Evolutionary conservation across 768 basidiomycete species (phyloP), one percentile per base, ranked within the genome.

Genomic region (Mycena venus): DNA sequence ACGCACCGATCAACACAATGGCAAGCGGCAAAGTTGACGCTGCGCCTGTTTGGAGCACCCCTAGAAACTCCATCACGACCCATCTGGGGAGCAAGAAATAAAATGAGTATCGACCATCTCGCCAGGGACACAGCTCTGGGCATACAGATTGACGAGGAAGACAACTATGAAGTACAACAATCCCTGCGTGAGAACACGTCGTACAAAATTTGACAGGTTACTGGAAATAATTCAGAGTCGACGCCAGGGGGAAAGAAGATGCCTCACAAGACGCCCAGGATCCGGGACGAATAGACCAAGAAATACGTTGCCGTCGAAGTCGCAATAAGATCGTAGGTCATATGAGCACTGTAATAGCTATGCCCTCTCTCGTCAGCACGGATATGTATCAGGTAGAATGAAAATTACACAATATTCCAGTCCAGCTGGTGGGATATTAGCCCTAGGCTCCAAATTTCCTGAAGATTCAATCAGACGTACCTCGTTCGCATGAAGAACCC

Each of bases 321-420:
- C 15, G 66, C 66, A 11, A 73, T 31, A 12, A 73, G 51, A 31
- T 68, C 72, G 36, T 63, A 73, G 14, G 60, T n/a, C 66, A 73
- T 73, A 23, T 68, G 66, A 3, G 66, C 51, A 9, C 60, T 49
- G 25, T 73, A 73, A 68, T 68, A 72, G 23, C 72, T 73, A 14
- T 11, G 38, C 29, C 23, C n/a, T 15, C 34, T n/a, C 25, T 9
- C 27, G 9, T 70, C 27, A 70, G 34, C 7, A 29, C 25, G 14
- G 49, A 15, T 21, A 44, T 17, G 59, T 31, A 7, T 38, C 0
- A 44, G 32, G 21, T 25, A n/a, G 15, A 56, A 44, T 15, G 0
- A 60, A 15, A 38, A 27, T 40, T 31, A 73, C 66, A 73, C 72
- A 19, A 73, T 73, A 44, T 73, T 73, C 72, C 72, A 73, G 27